Evolutionary conservation across 495 filamentous ascomycete genomes (phyloP).

Genomic region (Parathielavia hyrcaniae): DNA sequence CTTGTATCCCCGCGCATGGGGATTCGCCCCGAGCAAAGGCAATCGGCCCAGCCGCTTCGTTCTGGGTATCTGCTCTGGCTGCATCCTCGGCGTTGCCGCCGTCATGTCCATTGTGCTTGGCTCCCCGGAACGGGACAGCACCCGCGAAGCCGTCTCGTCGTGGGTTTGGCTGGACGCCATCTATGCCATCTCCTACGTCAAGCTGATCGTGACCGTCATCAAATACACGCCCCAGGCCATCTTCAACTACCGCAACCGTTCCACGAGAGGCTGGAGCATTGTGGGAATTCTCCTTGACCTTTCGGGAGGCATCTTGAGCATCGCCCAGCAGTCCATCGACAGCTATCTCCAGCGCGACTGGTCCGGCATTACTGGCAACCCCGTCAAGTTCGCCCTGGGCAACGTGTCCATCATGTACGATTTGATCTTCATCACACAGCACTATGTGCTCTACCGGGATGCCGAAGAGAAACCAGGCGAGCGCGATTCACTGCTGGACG

Average conservation of each 20-base stretch:
- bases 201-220: constrained; percentile 77
- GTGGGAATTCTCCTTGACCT: constrained; percentile 79
- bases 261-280: constrained; percentile 85
- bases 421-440: constrained; percentile 75
- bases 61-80: constrained; percentile 60
- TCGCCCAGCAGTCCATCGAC: constrained; percentile 77
- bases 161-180: constrained; percentile 51
- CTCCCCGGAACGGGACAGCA: constrained; percentile 46
- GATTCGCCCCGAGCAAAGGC: constrained; percentile 54
- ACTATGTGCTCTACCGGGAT: constrained; percentile 68
- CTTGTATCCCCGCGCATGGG: constrained; percentile 66
- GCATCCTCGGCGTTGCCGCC: constrained; percentile 50
- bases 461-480: constrained; percentile 28
- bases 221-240: constrained; percentile 89
- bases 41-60: constrained; percentile 57
- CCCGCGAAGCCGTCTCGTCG: constrained; percentile 12
- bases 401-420: constrained; percentile 86
- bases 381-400: constrained; percentile 78
- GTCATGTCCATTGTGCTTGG: constrained; percentile 53
- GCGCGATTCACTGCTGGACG: constrained; percentile 34
- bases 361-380: constrained; percentile 85
- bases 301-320: constrained; percentile 70
- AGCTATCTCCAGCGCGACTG: constrained; percentile 78
- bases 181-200: constrained; percentile 78
- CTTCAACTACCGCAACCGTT: constrained; percentile 73